A percentile compares a stretch with the other conserved stretches of the same genome.
Evolutionary conservation across 1,284 basidiomycete species (phyloP).

Genomic region (Phaffia rhodozyma): DNA sequence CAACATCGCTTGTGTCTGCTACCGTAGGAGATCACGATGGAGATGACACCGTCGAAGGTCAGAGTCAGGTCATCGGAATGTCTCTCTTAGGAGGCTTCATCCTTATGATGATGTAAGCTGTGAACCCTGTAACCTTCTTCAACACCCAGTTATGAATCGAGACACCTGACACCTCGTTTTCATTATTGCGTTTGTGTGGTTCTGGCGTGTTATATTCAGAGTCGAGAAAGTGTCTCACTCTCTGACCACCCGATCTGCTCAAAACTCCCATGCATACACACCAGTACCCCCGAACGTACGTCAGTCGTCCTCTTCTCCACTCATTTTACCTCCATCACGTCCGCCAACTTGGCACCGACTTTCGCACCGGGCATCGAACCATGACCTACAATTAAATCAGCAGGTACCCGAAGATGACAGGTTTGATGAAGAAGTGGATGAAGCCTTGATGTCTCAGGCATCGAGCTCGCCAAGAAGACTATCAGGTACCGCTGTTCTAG

Average conservation of each 20-base stretch:
- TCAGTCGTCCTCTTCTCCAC: neutral
- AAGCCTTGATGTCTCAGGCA: slow-evolving; percentile 18
- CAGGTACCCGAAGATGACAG: slow-evolving; percentile 3
- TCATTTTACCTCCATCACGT: neutral
- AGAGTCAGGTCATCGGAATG: slow-evolving; percentile 3
- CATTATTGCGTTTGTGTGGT: neutral
- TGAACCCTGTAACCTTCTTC: neutral
- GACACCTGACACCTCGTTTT: too few relatives aligned
- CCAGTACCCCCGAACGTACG: neutral
- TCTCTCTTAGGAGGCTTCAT: slow-evolving; percentile 12
- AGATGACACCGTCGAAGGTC: slow-evolving; percentile 1
- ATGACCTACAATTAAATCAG: neutral
- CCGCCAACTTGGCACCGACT: slow-evolving; percentile 10
- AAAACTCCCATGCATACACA: neutral
- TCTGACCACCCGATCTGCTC: neutral
- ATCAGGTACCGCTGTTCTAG: neutral
- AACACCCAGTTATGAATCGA: too few relatives aligned
- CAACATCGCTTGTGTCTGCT: slow-evolving; percentile 7
- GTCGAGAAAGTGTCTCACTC: slow-evolving; percentile 2
- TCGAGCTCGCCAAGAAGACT: slow-evolving; percentile 9
- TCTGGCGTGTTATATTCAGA: neutral
- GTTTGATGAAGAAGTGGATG: slow-evolving; percentile 39
- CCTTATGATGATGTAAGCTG: slow-evolving; percentile 11
- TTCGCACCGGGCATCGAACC: neutral
- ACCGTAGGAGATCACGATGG: slow-evolving; percentile 16